Conservation (phyloP, 2,329 filamentous ascomycete genomes). For the Alternaria sp. region DNA sequence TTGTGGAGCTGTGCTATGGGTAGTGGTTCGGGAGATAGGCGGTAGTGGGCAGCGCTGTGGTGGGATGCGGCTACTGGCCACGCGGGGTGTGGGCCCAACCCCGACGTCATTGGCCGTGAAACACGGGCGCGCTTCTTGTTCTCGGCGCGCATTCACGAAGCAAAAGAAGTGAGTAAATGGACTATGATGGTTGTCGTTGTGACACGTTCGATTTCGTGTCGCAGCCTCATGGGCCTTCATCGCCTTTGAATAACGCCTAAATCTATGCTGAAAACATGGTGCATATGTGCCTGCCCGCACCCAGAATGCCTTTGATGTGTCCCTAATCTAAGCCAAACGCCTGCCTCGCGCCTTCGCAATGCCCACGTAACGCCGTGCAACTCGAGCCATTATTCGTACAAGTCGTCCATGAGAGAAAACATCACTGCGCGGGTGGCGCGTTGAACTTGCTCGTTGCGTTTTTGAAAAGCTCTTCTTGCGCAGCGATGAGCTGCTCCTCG, state of each 20-base stretch:
- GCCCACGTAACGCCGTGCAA: conserved; percentile 32
- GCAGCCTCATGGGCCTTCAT: not conserved
- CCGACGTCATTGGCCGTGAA: conserved; percentile 19
- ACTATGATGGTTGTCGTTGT: not conserved
- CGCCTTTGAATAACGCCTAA: conserved; percentile 8
- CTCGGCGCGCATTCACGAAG: conserved; percentile 9
- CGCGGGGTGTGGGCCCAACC: conserved; percentile 34
- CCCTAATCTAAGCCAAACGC: conserved; percentile 33
- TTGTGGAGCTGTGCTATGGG: conserved; percentile 12
- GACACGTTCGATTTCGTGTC: not conserved
- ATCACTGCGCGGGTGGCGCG: conserved; percentile 49
- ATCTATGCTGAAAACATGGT: conserved; percentile 9
- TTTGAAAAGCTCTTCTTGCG: conserved; percentile 92
- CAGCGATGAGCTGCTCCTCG: conserved; percentile 83
- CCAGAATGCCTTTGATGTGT: conserved; percentile 16
- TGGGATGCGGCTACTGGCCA: conserved; percentile 35
- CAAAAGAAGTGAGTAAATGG: not conserved
- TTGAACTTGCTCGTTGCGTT: conserved; percentile 77
- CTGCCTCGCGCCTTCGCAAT: conserved; percentile 19
- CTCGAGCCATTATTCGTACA: conserved; percentile 16
- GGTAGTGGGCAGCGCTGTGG: conserved; percentile 7
- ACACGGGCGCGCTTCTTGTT: not conserved
- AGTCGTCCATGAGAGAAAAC: conserved; percentile 10
- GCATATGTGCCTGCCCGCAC: conserved; percentile 8
- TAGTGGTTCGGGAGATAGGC: conserved; percentile 20